These are phyloP conservation scores for Septoria petroselini DNA, from an alignment of 2,329 filamentous ascomycete species.

Conservation along the genomic window DNA sequence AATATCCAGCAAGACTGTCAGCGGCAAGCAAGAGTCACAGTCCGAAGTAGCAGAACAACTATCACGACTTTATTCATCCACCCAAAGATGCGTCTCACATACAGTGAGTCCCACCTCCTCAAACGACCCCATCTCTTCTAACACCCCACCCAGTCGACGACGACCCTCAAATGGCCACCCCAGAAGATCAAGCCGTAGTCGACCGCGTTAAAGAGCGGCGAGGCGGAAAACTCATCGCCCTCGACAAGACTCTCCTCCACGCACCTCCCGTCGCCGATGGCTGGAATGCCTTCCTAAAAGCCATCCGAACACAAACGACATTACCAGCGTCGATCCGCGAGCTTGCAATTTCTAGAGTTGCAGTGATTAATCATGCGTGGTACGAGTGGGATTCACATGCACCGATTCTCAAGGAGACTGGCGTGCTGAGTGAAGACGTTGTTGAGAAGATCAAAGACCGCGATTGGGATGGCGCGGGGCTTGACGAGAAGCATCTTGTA, in stretches of 20 bases:
- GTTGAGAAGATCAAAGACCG: constrained; percentile 45
- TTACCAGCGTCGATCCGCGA: constrained; percentile 60
- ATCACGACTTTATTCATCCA: constrained; percentile 55
- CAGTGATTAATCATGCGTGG: constrained; percentile 75
- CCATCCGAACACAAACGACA: constrained; percentile 54
- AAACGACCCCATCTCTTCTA: no score
- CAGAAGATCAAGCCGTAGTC: constrained; percentile 51
- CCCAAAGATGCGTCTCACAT: no score
- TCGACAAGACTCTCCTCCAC: constrained; percentile 55
- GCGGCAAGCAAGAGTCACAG: no score
- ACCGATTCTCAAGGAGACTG: constrained; percentile 63
- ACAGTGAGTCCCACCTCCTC: no score
- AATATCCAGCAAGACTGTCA: no score
- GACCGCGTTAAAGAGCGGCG: constrained; percentile 52
- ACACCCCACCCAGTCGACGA: constrained; percentile 39
- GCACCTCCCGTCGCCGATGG: constrained; percentile 56
- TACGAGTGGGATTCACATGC: constrained; percentile 83
- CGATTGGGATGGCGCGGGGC: constrained; percentile 40
- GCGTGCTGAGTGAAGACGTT: constrained; percentile 54
- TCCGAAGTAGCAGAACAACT: constrained; percentile 24
- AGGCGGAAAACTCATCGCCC: constrained; percentile 50
- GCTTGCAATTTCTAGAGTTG: constrained; percentile 76
- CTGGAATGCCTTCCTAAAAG: constrained; percentile 57
- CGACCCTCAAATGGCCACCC: constrained; percentile 47
- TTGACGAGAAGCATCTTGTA: constrained; percentile 63